These are phyloP conservation scores for Acidomyces sp. DNA, from an alignment of 495 filamentous ascomycete species.

Conservation along the genomic window DNA sequence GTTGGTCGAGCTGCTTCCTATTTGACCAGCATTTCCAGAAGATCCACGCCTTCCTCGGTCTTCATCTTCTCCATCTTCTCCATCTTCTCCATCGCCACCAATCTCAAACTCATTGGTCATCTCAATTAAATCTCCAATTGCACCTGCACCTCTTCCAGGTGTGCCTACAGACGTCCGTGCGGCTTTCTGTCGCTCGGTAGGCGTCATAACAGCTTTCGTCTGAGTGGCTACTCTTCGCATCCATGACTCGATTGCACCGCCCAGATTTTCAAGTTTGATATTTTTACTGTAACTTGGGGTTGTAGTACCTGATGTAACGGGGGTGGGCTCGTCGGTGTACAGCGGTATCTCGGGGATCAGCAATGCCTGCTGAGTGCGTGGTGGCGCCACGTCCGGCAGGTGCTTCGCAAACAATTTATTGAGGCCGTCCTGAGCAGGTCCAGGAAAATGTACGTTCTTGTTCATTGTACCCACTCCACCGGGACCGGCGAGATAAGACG, in stretches of 20 bases:
- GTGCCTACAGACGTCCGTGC: conserved; percentile 7
- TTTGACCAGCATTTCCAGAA: neutral
- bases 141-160: conserved; percentile 23
- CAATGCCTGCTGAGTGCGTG: conserved; percentile 22
- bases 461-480: conserved; percentile 75
- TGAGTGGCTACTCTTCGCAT: conserved; percentile 62
- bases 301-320: conserved; percentile 25
- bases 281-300: conserved; percentile 15
- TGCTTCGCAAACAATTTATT: conserved; percentile 69
- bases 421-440: conserved; percentile 66
- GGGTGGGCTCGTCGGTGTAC: conserved; percentile 19
- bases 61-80: conserved; percentile 13
- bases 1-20: conserved; percentile 4
- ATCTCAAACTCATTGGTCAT: conserved; percentile 49
- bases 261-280: conserved; percentile 61
- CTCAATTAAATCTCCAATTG: conserved; percentile 69
- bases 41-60: conserved; percentile 12
- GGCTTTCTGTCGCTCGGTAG: conserved; percentile 31
- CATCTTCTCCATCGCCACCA: conserved; percentile 23
- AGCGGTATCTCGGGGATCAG: conserved; percentile 23
- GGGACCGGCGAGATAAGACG: conserved; percentile 48
- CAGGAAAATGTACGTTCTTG: conserved; percentile 52
- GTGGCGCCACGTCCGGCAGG: conserved; percentile 53
- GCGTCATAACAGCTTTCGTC: conserved; percentile 33
- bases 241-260: conserved; percentile 78